Evolutionary conservation across 208 protist species (phyloP).

Genomic region (Crithidia brevicula): DNA sequence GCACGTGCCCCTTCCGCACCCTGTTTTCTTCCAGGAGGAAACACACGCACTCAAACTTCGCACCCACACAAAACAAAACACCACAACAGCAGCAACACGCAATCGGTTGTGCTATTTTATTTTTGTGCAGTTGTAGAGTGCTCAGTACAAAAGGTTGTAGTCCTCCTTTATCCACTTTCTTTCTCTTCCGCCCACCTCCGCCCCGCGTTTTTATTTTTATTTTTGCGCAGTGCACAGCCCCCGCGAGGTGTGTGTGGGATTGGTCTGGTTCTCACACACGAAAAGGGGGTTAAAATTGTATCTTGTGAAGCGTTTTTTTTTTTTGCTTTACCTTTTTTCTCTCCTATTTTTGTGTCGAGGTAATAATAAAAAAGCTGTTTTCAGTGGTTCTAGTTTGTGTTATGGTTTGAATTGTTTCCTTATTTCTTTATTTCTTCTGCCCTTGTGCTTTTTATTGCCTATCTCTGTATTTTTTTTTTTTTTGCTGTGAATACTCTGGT

Average conservation of each 20-base stretch:
- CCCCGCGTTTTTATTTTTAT: constrained; percentile 1
- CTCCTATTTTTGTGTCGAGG: background rate
- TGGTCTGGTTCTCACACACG: background rate
- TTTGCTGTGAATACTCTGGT: no score
- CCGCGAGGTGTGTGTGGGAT: background rate
- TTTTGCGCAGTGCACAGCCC: background rate
- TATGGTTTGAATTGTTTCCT: background rate
- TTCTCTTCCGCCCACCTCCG: no score
- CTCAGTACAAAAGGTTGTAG: no score
- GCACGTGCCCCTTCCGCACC: no score
- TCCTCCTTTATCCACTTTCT: no score
- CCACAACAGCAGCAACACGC: no score
- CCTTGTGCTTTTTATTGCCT: background rate
- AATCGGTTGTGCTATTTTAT: no score
- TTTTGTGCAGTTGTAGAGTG: no score
- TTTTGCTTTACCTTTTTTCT: constrained; percentile 8
- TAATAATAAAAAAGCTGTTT: background rate
- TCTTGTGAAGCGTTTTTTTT: constrained; percentile 2
- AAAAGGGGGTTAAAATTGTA: no score
- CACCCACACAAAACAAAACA: no score
- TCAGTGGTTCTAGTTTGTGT: background rate
- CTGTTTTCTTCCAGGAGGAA: no score
- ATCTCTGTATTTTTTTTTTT: background rate
- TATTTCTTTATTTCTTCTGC: constrained; percentile 2
- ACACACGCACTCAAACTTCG: no score